These are phyloP conservation scores for Clonostachys sp. DNA, from an alignment of 2,329 filamentous ascomycete genomes.

Conservation along the genomic window DNA sequence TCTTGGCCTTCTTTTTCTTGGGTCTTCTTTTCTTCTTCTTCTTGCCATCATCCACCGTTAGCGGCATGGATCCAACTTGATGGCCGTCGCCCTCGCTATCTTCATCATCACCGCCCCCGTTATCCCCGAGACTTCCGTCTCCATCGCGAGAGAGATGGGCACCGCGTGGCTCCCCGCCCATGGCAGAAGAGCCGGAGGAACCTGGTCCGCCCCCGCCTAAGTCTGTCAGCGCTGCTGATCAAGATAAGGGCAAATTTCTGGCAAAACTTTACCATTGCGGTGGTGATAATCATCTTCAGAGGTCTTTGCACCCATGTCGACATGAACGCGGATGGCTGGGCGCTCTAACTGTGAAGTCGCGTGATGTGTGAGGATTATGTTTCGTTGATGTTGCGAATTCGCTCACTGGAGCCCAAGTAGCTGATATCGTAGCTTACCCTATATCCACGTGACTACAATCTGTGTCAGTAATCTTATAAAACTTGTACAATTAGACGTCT, in stretches of 20 bases:
- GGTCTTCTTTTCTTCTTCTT: slow-evolving; percentile 16
- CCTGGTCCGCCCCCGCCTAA: no score
- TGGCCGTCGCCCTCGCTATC: slow-evolving; percentile 10
- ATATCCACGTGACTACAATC: no score
- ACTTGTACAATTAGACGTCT: no score
- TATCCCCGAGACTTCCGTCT: slow-evolving; percentile 28
- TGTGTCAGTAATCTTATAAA: no score
- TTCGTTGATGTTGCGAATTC: no score
- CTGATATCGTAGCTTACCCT: no score
- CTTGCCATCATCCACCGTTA: slow-evolving; percentile 8
- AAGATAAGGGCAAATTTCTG: slow-evolving; percentile 9
- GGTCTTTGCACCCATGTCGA: slow-evolving; percentile 33
- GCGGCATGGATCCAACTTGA: not conserved
- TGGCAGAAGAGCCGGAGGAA: no score
- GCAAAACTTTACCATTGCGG: slow-evolving; percentile 17
- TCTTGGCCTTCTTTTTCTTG: slow-evolving; percentile 11
- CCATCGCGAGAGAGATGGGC: slow-evolving; percentile 33
- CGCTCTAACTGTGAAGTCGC: no score
- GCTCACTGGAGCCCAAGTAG: no score
- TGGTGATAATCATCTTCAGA: slow-evolving; percentile 24
- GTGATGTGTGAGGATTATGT: no score
- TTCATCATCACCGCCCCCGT: slow-evolving; percentile 19
- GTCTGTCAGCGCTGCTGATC: slow-evolving; percentile 7
- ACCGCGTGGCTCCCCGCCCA: slow-evolving; percentile 35
- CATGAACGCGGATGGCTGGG: slow-evolving; percentile 8